Evolutionary conservation across 176 grass and related monocot species (phyloP).

Genomic region (Microstegium vimineum): DNA sequence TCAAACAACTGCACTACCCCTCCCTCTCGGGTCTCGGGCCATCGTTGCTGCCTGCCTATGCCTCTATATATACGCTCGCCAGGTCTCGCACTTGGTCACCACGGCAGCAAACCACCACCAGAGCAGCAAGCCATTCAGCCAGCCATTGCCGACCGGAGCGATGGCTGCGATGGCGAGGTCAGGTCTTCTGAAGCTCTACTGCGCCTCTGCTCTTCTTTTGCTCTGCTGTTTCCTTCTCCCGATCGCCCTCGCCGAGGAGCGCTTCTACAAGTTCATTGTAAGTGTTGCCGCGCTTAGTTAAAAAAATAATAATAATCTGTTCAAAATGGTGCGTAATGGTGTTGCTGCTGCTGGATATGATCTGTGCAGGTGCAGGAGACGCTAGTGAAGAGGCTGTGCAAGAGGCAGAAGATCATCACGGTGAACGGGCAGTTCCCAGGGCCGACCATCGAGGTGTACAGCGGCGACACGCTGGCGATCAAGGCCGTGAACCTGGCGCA

Average conservation of each 20-base stretch:
- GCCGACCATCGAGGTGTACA: slow-evolving; percentile 56
- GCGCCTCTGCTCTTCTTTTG: slow-evolving; percentile 22
- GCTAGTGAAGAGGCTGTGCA: slow-evolving; percentile 86
- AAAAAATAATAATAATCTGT: no score
- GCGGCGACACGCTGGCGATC: slow-evolving; percentile 77
- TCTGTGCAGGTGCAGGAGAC: slow-evolving; percentile 58
- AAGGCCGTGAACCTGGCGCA: slow-evolving; percentile 66
- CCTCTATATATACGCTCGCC: slow-evolving; percentile 11
- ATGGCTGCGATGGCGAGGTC: not conserved
- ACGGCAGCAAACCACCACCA: slow-evolving; percentile 8
- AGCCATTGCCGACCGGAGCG: not conserved
- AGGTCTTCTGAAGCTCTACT: slow-evolving; percentile 12
- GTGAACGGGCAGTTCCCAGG: slow-evolving; percentile 83
- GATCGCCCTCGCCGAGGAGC: slow-evolving; percentile 50
- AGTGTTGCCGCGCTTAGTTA: not conserved
- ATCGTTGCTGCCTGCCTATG: not conserved
- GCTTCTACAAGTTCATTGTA: slow-evolving; percentile 82
- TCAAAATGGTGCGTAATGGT: not conserved
- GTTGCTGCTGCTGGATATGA: not conserved
- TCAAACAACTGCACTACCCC: slow-evolving; percentile 48
- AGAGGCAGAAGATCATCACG: slow-evolving; percentile 66
- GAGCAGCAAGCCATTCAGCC: not conserved
- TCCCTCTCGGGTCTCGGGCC: not conserved
- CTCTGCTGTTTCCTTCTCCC: slow-evolving; percentile 34
- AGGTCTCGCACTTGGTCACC: not conserved